Base-by-base conservation (phyloP, 192 early-diverging fungal species). In the Backusella mclennaniae region DNA sequence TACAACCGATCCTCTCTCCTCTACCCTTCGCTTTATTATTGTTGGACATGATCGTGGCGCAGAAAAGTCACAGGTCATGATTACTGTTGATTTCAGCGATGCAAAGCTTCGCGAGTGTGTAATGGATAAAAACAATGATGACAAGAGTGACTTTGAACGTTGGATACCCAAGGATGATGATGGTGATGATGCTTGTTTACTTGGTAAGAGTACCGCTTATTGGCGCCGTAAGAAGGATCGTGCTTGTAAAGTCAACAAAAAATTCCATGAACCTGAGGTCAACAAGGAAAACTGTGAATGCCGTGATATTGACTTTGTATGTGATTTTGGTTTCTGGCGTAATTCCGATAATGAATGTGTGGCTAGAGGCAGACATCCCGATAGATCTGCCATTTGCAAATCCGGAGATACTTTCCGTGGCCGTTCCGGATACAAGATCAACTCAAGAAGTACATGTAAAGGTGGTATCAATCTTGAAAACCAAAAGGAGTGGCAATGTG, bases 101-200 rank as follows among this genome's bases (percentile, higher is more conserved):
- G 52, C 84, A 0, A 77, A 87, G 15, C 53, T 77, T 9, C 76
- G 83, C 19, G 49, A 69, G 8, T 91, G 89, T 81, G 82, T 79
- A 19, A 74, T 84, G 44, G 84, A 91, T 73, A 77, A 79, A 3
- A 19, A 76, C 31, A 84, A 92, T 70, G 75, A 80, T 17, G 84
- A 85, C 1, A 87, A 87, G 74, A 92, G 87, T 77, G 97, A 98
- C 80, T 99, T 97, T 91, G 95, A 98, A 75, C 77, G 86, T 73
- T 98, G 96, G 96, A 87, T 85, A n/a, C 90, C 92, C 1, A 86
- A 89, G 56, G 87, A 88, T n/a, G 85, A 86, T 31, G 86, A 90
- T 38, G 90, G 89, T 7, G 84, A 91, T 26, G 83, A 91, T 67
- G 83, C 86, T 14, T 95, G 95, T 71, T 78, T 90, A 6, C 80